Conservation (phyloP, 2,329 filamentous ascomycete genomes). For the Eurotiales sp. region DNA sequence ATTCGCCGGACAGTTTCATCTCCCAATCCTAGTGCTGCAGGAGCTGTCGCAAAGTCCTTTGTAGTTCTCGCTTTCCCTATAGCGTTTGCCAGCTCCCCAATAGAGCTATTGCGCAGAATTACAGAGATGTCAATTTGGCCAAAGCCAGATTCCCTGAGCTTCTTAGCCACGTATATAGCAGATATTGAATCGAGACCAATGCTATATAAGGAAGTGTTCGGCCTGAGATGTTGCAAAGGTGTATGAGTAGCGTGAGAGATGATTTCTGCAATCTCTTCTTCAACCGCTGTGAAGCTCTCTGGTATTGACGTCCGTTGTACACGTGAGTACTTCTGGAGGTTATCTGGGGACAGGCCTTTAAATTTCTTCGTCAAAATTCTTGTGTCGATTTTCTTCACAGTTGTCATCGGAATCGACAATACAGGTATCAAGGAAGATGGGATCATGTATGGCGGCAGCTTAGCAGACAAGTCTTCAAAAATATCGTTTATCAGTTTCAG, state of each 20-base stretch:
- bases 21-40: constrained; percentile 18
- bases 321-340: constrained; percentile 43
- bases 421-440: constrained; percentile 71
- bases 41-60: background rate
- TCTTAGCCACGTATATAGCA: constrained; percentile 65
- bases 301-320: constrained; percentile 25
- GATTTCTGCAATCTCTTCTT: constrained; percentile 53
- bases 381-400: constrained; percentile 71
- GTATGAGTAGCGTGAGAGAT: constrained; percentile 52
- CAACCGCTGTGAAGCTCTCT: constrained; percentile 51
- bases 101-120: constrained; percentile 64
- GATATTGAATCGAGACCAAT: constrained; percentile 81
- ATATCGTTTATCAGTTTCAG: constrained; percentile 41
- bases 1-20: constrained; percentile 28
- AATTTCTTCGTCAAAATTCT: constrained; percentile 50
- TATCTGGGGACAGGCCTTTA: constrained; percentile 40
- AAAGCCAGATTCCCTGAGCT: constrained; percentile 47
- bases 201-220: constrained; percentile 70
- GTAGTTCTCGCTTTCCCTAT: constrained; percentile 10
- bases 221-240: constrained; percentile 47
- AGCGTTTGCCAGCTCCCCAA: constrained; percentile 55
- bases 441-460: constrained; percentile 72
- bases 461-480: constrained; percentile 52
- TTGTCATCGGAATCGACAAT: constrained; percentile 64
- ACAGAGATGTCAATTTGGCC: constrained; percentile 60